Evolutionary conservation across 2,329 filamentous ascomycete genomes (phyloP).

Genomic region (Colletotrichum sidae): DNA sequence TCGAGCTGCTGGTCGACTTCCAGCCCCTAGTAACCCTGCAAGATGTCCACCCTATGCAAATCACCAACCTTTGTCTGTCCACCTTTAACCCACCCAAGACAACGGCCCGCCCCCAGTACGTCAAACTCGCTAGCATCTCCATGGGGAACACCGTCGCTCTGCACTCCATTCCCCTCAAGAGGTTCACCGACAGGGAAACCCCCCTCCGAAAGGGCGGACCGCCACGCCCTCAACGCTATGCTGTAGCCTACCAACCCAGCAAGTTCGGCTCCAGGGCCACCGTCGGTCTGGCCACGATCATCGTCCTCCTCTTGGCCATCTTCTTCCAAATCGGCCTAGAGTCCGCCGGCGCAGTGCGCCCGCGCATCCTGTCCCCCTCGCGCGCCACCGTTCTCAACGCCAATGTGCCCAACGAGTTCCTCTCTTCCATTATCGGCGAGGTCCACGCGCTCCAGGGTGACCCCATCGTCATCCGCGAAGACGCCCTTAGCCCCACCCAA

Average conservation of each 20-base stretch:
- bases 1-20: conserved; percentile 65
- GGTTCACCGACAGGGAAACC: conserved; percentile 50
- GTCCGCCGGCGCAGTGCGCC: conserved; percentile 66
- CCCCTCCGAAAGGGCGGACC: conserved; percentile 50
- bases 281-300: conserved; percentile 64
- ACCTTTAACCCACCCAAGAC: conserved; percentile 66
- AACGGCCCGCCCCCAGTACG: conserved; percentile 61
- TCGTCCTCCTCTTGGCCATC: conserved; percentile 71
- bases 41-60: conserved; percentile 66
- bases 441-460: conserved; percentile 47
- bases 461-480: conserved; percentile 53
- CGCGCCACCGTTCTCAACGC: background rate
- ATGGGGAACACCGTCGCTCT: conserved; percentile 84
- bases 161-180: conserved; percentile 79
- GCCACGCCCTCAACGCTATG: conserved; percentile 72
- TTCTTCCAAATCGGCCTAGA: conserved; percentile 75
- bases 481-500: conserved; percentile 39
- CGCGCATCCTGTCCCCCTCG: conserved; percentile 44
- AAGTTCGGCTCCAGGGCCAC: conserved; percentile 63
- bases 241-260: conserved; percentile 71
- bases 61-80: conserved; percentile 70
- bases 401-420: conserved; percentile 45
- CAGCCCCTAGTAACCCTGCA: conserved; percentile 65
- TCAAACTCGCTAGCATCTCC: conserved; percentile 85
- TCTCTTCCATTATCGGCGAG: conserved; percentile 52